Conservation (phyloP, 306 rosid genomes). For the Begonia peltatifolia region DNA sequence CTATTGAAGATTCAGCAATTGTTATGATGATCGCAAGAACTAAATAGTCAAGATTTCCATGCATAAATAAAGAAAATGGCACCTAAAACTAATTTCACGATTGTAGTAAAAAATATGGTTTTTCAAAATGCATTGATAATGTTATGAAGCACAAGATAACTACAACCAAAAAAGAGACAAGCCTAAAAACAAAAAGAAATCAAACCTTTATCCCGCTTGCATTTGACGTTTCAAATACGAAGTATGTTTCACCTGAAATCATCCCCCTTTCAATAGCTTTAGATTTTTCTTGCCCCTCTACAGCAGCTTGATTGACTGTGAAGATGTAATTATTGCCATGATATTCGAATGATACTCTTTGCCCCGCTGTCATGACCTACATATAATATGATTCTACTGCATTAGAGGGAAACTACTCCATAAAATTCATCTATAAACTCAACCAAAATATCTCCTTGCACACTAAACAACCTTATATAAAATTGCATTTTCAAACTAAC, state of each 20-base stretch:
- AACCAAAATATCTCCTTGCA: no score
- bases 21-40: no score
- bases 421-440: no score
- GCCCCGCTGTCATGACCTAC: constrained; percentile 89
- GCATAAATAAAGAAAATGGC: no score
- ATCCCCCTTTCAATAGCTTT: constrained; percentile 66
- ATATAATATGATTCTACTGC: constrained; percentile 1
- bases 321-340: constrained; percentile 73
- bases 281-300: constrained; percentile 59
- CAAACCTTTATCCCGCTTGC: constrained; percentile 86
- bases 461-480: no score
- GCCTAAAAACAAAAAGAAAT: constrained; percentile 6
- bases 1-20: no score
- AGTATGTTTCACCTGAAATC: constrained; percentile 66
- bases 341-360: constrained; percentile 70
- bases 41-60: no score
- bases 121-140: no score
- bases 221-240: constrained; percentile 68
- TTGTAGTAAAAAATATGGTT: no score
- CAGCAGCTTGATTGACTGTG: constrained; percentile 52
- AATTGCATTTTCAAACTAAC: no score
- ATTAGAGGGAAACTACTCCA: no score
- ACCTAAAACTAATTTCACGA: no score
- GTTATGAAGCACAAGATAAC: background rate
- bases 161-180: constrained; percentile 7